A percentile compares a stretch with the other conserved stretches of the same genome.
Evolutionary conservation across 2,329 filamentous ascomycete species (phyloP).

Genomic region (Chaetomiaceae sp.): DNA sequence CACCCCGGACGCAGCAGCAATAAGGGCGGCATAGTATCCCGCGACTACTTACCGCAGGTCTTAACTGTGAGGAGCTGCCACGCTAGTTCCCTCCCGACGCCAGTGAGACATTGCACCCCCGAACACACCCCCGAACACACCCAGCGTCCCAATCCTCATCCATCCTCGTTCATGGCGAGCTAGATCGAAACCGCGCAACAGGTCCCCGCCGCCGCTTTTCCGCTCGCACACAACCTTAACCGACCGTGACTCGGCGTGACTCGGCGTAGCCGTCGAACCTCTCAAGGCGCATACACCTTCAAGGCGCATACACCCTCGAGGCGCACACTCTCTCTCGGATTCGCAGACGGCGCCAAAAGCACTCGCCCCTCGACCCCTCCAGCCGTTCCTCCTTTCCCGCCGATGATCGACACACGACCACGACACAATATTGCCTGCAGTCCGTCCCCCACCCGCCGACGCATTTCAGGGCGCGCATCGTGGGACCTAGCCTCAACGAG

Average conservation of each 20-base stretch:
- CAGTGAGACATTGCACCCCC: conserved; percentile 2
- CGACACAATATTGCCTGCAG: conserved; percentile 14
- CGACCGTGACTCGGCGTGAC: background rate
- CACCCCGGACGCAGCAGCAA: conserved; percentile 2
- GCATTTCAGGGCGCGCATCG: conserved; percentile 12
- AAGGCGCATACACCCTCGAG: too few species aligned
- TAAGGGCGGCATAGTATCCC: background rate
- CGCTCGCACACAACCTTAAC: background rate
- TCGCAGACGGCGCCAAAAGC: background rate
- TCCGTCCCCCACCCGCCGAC: conserved; percentile 14
- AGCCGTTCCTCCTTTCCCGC: conserved; percentile 11
- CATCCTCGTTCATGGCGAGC: conserved; percentile 15
- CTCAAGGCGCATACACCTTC: background rate
- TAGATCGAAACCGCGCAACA: conserved; percentile 11
- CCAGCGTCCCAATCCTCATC: conserved; percentile 6
- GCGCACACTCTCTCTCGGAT: too few species aligned
- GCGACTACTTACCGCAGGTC: too few species aligned
- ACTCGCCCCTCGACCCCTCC: background rate
- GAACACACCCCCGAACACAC: conserved; percentile 14
- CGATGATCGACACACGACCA: conserved; percentile 24
- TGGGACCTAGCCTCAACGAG: conserved; percentile 35
- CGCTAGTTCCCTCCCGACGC: background rate
- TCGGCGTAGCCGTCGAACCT: background rate
- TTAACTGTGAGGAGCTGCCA: background rate
- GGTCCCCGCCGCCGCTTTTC: background rate